These are phyloP conservation scores for Euphrasia arctica DNA, from an alignment of 305 asterid genomes.

Conservation along the genomic window DNA sequence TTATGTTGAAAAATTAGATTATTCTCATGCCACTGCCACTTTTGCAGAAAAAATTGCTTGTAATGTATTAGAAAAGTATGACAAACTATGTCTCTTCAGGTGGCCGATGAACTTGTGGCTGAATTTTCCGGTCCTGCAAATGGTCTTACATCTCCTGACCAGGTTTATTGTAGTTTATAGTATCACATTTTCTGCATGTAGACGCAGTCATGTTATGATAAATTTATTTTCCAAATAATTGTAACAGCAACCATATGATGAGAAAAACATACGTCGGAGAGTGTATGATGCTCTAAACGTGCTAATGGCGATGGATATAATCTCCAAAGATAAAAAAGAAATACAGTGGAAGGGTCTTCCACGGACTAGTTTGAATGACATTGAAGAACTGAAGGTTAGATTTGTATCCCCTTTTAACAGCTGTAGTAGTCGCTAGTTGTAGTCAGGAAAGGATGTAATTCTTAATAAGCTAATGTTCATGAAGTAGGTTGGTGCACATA, in stretches of 20 bases:
- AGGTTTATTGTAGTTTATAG: slow-evolving; percentile 47
- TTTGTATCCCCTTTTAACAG: slow-evolving; percentile 6
- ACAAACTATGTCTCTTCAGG: slow-evolving; percentile 40
- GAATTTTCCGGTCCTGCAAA: slow-evolving; percentile 76
- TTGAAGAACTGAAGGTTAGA: slow-evolving; percentile 87
- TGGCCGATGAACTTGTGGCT: slow-evolving; percentile 97
- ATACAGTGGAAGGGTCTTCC: slow-evolving; percentile 99
- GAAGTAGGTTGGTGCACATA: too few species aligned
- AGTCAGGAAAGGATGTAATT: too few species aligned
- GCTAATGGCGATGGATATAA: slow-evolving; percentile 99
- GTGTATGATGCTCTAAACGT: slow-evolving; percentile 97
- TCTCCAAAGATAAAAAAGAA: slow-evolving; percentile 96
- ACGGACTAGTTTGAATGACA: slow-evolving; percentile 74
- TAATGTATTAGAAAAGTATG: slow-evolving; percentile 23
- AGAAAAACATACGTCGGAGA: slow-evolving; percentile 94
- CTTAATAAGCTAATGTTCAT: too few species aligned
- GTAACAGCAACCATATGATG: slow-evolving; percentile 93
- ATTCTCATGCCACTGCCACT: not conserved
- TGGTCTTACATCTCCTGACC: slow-evolving; percentile 52
- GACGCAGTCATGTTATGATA: slow-evolving; percentile 21
- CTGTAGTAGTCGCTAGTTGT: too few species aligned
- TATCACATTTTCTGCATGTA: slow-evolving; percentile 18
- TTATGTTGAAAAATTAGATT: not conserved
- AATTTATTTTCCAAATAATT: slow-evolving; percentile 14
- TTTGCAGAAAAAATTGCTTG: not conserved